phyloP scores from a whole-genome alignment of 768 basidiomycete genomes.

The Amanita pseudoporphyria region DNA sequence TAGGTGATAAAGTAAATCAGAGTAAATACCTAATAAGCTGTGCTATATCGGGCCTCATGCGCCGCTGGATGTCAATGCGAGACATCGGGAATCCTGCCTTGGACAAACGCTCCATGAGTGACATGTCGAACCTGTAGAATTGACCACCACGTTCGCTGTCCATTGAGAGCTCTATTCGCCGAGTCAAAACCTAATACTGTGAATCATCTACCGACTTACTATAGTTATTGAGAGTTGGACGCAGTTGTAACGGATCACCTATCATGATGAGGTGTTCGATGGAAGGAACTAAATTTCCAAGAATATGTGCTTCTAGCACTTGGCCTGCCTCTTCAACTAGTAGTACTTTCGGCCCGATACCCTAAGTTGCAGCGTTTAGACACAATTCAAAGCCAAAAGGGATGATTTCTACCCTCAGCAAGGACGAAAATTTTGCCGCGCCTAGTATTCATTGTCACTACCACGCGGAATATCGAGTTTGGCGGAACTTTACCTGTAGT shows the following conservation, averaged over 20 bases:
- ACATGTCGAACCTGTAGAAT: constrained; percentile 60
- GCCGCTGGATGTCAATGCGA: constrained; percentile 57
- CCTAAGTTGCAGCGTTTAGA: constrained; percentile 25
- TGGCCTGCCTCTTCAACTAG: constrained; percentile 80
- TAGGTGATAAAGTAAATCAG: not conserved
- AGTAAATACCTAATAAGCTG: constrained; percentile 40
- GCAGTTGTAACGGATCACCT: constrained; percentile 72
- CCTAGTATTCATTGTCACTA: constrained; percentile 26
- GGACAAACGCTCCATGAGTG: constrained; percentile 68
- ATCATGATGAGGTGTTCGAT: constrained; percentile 71
- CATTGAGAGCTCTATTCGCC: constrained; percentile 50
- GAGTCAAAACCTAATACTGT: not conserved
- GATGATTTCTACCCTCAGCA: constrained; percentile 37
- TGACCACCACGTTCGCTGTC: constrained; percentile 47
- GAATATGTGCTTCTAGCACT: constrained; percentile 69
- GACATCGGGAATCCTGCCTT: constrained; percentile 53
- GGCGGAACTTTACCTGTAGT: constrained; percentile 46
- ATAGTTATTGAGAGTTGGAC: constrained; percentile 57
- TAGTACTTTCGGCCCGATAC: constrained; percentile 48
- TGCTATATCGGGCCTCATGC: constrained; percentile 69
- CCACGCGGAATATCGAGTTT: not conserved
- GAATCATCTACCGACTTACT: constrained; percentile 24
- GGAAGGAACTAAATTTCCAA: constrained; percentile 52
- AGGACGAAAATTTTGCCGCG: constrained; percentile 53
- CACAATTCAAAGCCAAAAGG: not conserved